These are phyloP conservation scores for Dactylellina drechsleri DNA, from an alignment of 2,329 filamentous ascomycete genomes.

Conservation along the genomic window DNA sequence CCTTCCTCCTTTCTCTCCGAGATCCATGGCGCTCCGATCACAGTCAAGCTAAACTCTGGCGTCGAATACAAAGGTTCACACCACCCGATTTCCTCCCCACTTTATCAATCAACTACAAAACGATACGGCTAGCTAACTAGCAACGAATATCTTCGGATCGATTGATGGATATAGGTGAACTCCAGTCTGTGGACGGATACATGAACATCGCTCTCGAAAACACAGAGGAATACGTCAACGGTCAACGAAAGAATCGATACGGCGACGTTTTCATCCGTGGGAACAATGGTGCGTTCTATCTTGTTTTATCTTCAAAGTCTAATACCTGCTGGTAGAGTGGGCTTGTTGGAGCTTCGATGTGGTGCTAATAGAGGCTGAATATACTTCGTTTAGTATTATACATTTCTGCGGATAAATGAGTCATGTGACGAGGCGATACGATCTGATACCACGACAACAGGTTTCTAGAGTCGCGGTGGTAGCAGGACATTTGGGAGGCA, in stretches of 20 bases:
- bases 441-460: neutral
- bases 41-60: conserved; percentile 98
- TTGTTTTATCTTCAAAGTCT: neutral
- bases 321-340: too few species aligned
- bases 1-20: conserved; percentile 92
- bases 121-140: too few species aligned
- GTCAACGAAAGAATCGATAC: conserved; percentile 70
- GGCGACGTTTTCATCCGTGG: conserved; percentile 76
- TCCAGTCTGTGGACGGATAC: conserved; percentile 97
- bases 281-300: conserved; percentile 69
- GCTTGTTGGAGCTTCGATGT: too few species aligned
- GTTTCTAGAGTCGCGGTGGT: too few species aligned
- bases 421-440: neutral
- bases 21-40: conserved; percentile 92
- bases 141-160: neutral
- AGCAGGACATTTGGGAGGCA: too few species aligned
- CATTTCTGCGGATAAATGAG: conserved; percentile 54
- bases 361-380: neutral
- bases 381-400: conserved; percentile 34
- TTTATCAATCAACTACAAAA: neutral
- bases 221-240: conserved; percentile 85
- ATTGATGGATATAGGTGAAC: conserved; percentile 73
- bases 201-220: conserved; percentile 99
- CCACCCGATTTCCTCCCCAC: neutral
- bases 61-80: conserved; percentile 89